phyloP scores from a whole-genome alignment of 257 asterid genomes.

The Nicotiana obtusifolia region DNA sequence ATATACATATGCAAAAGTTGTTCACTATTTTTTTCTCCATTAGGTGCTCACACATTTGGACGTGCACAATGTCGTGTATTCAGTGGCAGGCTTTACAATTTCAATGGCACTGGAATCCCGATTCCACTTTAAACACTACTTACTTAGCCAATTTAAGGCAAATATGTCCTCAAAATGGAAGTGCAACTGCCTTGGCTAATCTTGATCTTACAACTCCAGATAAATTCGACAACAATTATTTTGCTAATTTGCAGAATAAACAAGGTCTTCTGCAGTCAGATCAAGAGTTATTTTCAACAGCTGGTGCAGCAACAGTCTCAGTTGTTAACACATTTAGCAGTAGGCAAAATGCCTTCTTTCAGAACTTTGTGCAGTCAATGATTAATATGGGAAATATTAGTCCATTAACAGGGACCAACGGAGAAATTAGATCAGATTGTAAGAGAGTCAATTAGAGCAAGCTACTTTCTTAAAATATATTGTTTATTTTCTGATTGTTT shows the following conservation, averaged over 20 bases:
- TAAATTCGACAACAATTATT: constrained; percentile 40
- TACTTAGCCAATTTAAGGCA: constrained; percentile 35
- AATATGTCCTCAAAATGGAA: constrained; percentile 49
- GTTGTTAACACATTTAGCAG: constrained; percentile 39
- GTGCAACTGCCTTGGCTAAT: constrained; percentile 27
- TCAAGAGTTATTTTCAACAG: constrained; percentile 44
- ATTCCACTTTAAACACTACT: constrained; percentile 52
- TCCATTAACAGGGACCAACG: constrained; percentile 46
- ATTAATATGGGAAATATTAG: constrained; percentile 61
- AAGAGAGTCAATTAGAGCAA: constrained; percentile 25
- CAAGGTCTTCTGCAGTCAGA: constrained; percentile 62
- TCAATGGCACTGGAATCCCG: constrained; percentile 47
- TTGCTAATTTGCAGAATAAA: constrained; percentile 41
- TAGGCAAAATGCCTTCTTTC: constrained; percentile 42
- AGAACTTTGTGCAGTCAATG: constrained; percentile 51
- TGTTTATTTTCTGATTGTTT: no score
- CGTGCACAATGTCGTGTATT: constrained; percentile 48
- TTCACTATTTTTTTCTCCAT: no score
- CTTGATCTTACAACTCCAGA: constrained; percentile 43
- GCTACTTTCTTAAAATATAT: no score
- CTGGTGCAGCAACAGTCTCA: constrained; percentile 38
- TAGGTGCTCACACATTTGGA: constrained; percentile 76
- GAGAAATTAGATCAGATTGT: constrained; percentile 48
- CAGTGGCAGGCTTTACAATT: constrained; percentile 42
- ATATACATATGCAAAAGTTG: no score